Evolutionary conservation across 116 monocot species (phyloP).

Genomic region (Zostera marina): DNA sequence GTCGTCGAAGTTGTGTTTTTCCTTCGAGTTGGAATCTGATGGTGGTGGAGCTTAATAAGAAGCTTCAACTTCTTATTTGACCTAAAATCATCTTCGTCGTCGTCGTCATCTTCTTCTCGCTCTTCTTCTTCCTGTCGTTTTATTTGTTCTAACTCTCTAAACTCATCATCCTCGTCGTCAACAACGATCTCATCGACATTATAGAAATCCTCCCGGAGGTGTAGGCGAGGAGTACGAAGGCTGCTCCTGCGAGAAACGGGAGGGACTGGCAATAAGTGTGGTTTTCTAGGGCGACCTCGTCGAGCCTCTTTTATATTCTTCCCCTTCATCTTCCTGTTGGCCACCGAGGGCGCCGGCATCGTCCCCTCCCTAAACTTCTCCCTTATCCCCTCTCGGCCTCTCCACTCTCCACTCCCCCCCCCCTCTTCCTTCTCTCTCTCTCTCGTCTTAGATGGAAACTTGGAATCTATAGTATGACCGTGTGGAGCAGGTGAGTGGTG

Average conservation of each 20-base stretch:
- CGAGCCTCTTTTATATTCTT: not conserved
- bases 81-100: constrained; percentile 16
- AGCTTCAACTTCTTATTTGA: constrained; percentile 63
- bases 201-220: constrained; percentile 3
- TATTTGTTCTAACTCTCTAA: not conserved
- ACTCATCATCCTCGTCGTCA: not conserved
- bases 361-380: constrained; percentile 1
- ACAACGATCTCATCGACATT: constrained; percentile 18
- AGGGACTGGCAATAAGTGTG: not conserved
- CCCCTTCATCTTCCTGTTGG: constrained; percentile 5
- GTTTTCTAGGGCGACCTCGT: constrained; percentile 7
- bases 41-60: constrained; percentile 26
- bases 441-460: too few species aligned
- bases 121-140: constrained; percentile 1
- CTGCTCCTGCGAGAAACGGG: constrained; percentile 8
- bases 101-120: constrained; percentile 17
- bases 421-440: too few species aligned
- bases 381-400: too few species aligned
- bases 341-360: constrained; percentile 5
- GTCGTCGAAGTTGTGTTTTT: not conserved
- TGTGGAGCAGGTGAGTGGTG: too few species aligned
- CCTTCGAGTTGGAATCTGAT: constrained; percentile 6
- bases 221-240: constrained; percentile 5
- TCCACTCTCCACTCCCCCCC: too few species aligned
- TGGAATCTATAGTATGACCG: too few species aligned